Percentiles rank a stretch among this genome's conserved stretches.
These are phyloP conservation scores for Patellifolia procumbens DNA, from an alignment of 179 eudicot species.

Conservation along the genomic window DNA sequence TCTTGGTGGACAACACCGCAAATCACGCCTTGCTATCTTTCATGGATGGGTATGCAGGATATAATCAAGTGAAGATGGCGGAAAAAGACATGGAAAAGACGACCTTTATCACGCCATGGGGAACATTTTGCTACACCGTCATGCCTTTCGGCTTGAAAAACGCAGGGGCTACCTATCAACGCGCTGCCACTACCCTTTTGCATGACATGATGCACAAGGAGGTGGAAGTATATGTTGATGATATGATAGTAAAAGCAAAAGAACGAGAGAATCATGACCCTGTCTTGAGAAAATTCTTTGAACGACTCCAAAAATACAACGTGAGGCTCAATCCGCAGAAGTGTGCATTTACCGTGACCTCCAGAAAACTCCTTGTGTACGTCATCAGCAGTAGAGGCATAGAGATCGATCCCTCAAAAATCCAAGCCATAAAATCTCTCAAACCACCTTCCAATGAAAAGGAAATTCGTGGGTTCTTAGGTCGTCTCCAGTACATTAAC, in stretches of 20 bases:
- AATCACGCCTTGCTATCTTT: neutral
- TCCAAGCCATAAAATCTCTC: neutral
- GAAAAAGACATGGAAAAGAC: neutral
- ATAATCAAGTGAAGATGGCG: neutral
- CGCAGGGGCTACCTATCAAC: neutral
- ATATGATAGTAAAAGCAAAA: neutral
- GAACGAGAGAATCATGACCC: neutral
- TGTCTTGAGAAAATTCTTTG: neutral
- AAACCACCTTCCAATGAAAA: no score
- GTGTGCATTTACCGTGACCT: neutral
- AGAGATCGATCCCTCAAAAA: slow-evolving; percentile 15
- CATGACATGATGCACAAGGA: neutral
- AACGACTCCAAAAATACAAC: neutral
- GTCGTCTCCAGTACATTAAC: neutral
- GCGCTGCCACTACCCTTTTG: neutral
- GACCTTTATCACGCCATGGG: neutral
- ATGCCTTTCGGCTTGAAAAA: neutral
- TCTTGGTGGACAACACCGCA: neutral
- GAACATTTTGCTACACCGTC: neutral
- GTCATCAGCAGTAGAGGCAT: neutral
- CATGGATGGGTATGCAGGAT: neutral
- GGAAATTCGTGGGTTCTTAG: neutral
- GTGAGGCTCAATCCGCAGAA: no score
- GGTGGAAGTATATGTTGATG: neutral
- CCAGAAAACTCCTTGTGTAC: neutral